Evolutionary conservation across 768 basidiomycete species (phyloP).

Genomic region (Suillus occidentalis): DNA sequence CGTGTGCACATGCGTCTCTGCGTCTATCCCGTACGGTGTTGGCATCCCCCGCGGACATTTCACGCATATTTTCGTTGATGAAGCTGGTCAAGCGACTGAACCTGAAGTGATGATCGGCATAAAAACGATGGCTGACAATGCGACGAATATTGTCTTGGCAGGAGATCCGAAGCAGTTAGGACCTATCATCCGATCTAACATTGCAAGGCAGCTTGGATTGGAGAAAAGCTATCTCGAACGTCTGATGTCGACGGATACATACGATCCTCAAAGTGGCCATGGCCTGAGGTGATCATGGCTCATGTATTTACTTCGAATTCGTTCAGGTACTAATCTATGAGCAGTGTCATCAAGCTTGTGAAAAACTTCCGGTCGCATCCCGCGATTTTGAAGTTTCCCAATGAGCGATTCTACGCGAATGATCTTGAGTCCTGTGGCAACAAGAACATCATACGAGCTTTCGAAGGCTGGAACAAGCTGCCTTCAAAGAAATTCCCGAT

Average conservation of each 20-base stretch:
- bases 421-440: slow-evolving; percentile 52
- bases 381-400: slow-evolving; percentile 61
- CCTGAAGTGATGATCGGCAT: slow-evolving; percentile 64
- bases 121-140: slow-evolving; percentile 53
- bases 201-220: slow-evolving; percentile 57
- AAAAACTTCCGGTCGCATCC: slow-evolving; percentile 69
- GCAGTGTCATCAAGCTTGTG: slow-evolving; percentile 59
- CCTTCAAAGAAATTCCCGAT: slow-evolving; percentile 48
- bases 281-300: slow-evolving; percentile 36
- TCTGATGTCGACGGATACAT: slow-evolving; percentile 48
- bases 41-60: slow-evolving; percentile 64
- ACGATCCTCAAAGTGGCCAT: slow-evolving; percentile 35
- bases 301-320: neutral
- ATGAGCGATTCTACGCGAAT: slow-evolving; percentile 55
- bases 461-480: slow-evolving; percentile 27
- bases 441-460: slow-evolving; percentile 25
- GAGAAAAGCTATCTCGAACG: slow-evolving; percentile 63
- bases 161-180: slow-evolving; percentile 76
- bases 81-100: slow-evolving; percentile 73
- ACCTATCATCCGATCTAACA: slow-evolving; percentile 61
- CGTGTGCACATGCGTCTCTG: slow-evolving; percentile 69
- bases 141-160: slow-evolving; percentile 60
- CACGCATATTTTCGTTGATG: slow-evolving; percentile 68
- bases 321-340: slow-evolving; percentile 3
- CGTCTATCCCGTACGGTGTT: slow-evolving; percentile 53